These are phyloP conservation scores for Cordyceps cicadae DNA, from an alignment of 2,329 filamentous ascomycete genomes.

Conservation along the genomic window DNA sequence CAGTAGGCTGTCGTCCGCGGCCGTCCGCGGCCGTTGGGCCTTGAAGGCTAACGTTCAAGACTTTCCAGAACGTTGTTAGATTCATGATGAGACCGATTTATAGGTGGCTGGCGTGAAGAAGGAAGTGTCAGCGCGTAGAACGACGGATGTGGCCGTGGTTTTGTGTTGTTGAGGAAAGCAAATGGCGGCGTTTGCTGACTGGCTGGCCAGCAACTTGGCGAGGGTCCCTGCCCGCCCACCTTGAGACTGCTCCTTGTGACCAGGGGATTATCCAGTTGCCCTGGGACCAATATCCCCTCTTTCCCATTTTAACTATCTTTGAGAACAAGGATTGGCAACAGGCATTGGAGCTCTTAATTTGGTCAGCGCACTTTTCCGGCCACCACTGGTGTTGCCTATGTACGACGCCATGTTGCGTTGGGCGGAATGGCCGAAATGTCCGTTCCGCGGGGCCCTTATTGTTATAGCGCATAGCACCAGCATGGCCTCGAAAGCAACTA, in stretches of 20 bases:
- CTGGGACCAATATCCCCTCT: neutral
- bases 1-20: neutral
- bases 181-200: neutral
- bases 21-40: neutral
- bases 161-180: neutral
- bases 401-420: no score
- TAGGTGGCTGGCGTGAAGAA: neutral
- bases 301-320: no score
- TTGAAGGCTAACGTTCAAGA: neutral
- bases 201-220: no score
- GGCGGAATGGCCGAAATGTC: slow-evolving; percentile 8
- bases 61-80: neutral
- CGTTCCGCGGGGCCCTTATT: neutral
- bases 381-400: neutral
- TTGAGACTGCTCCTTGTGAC: neutral
- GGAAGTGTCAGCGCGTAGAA: neutral
- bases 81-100: neutral
- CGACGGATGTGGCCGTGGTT: neutral
- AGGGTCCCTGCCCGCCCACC: neutral
- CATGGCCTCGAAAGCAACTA: neutral
- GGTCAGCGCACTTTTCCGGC: neutral
- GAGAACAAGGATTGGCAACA: no score
- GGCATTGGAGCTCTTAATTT: neutral
- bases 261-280: neutral
- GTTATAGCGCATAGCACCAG: neutral